Evolutionary conservation across 495 filamentous ascomycete species (phyloP).

Genomic region (Tuber magnatum): DNA sequence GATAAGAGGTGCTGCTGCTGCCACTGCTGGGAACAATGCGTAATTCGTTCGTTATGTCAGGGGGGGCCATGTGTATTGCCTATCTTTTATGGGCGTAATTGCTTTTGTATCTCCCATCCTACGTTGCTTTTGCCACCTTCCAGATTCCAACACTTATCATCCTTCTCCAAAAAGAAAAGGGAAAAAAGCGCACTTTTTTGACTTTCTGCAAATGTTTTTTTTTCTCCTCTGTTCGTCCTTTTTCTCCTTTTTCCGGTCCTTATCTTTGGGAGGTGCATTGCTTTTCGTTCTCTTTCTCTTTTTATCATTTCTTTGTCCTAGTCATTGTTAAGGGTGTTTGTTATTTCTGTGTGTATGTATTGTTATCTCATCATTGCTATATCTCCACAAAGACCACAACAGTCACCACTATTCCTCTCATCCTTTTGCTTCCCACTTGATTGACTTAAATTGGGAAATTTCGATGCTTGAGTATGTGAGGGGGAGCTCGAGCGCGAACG

Average conservation of each 20-base stretch:
- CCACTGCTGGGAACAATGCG: slow-evolving; percentile 3
- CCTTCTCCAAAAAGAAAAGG: not conserved
- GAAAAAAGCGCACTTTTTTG: not conserved
- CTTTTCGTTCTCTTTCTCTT: not conserved
- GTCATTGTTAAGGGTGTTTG: not conserved
- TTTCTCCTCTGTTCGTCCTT: not conserved
- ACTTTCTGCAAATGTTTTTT: not conserved
- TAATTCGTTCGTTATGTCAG: not conserved
- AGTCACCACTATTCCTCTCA: not conserved
- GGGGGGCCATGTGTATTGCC: not conserved
- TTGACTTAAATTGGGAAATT: not conserved
- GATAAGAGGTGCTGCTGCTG: slow-evolving; percentile 15
- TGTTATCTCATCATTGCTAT: not conserved
- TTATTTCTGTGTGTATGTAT: not conserved
- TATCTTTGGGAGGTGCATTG: not conserved
- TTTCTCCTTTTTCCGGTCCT: not conserved
- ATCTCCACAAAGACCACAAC: not conserved
- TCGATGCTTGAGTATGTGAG: not conserved
- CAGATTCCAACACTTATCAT: not conserved
- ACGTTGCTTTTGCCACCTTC: not conserved
- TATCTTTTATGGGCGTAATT: not conserved
- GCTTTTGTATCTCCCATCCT: not conserved
- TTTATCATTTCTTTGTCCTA: not conserved
- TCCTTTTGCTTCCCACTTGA: not conserved
- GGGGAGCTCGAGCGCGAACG: not conserved